Evolutionary conservation across 345 rosid genomes (phyloP), one percentile per base, ranked within the genome.

Genomic region (Brassica juncea): DNA sequence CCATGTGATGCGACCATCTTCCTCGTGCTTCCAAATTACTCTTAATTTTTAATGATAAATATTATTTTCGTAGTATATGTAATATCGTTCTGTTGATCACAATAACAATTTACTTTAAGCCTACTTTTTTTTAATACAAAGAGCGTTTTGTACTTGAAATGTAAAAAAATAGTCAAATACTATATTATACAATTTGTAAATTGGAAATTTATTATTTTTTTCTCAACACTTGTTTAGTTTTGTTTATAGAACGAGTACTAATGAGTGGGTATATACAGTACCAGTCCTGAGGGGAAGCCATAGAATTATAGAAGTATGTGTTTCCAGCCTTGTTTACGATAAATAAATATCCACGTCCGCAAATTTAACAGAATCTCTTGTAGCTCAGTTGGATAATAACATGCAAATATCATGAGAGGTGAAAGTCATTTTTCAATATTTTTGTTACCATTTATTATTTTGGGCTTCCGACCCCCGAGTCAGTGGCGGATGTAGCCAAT

Each of bases 1-100:
- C 82, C 82, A 79, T 79, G 82, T 79, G 82, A 79, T 73, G 70
- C 77, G 66, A 73, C 82, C 78, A 79, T 79, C 82, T 73, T 68
- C 70, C 82, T 73, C 78, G 74, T 79, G 82, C 82, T 73, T 21
- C 61, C 82, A 72, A 28, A 12, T 66, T 67, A 30, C 23, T 72
- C 77, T 58, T 58, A 2, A 0, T 64, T 54, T 70, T 59, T 76
- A 28, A 11, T 60, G 14, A 77, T 1, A 15, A 19, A 8, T 70
- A 62, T 77, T 34, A 0, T 19, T 70, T 70, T 70, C 44, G 9
- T 52, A 52, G 28, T 37, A 4, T 27, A 55, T 59, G 6, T 68
- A 68, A 57, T 39, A 39, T 10, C 47, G 14, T 39, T 39, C 47
- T 39, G 4, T 39, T 61, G 15, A 25, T 34, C 30, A 21, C 63